These are phyloP conservation scores for Linaria vulgaris DNA, from an alignment of 257 asterid genomes.

Conservation along the genomic window DNA sequence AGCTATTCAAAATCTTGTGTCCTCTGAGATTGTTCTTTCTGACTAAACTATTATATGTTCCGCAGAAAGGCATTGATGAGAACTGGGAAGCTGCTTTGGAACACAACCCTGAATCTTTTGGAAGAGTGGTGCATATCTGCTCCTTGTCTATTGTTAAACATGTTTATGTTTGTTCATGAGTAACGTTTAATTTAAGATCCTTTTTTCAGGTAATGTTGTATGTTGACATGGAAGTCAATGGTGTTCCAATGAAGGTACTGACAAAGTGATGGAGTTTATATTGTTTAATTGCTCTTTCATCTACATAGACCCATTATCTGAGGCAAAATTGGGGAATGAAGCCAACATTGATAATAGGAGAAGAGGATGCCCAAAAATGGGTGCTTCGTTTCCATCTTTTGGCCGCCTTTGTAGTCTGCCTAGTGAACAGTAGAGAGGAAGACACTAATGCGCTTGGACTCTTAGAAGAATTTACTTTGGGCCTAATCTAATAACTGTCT, in stretches of 20 bases:
- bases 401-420: neutral
- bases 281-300: slow-evolving; percentile 14
- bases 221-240: slow-evolving; percentile 99
- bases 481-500: neutral
- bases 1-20: slow-evolving; percentile 4
- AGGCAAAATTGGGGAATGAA: slow-evolving; percentile 6
- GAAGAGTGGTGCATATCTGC: slow-evolving; percentile 73
- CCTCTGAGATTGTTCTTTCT: neutral
- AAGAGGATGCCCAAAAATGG: slow-evolving; percentile 4
- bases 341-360: slow-evolving; percentile 6
- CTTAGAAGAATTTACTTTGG: neutral
- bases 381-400: too few species aligned
- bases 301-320: slow-evolving; percentile 13
- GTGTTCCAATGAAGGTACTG: slow-evolving; percentile 86
- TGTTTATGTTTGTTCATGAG: neutral
- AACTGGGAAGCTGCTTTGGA: slow-evolving; percentile 98
- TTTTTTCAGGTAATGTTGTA: slow-evolving; percentile 84
- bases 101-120: slow-evolving; percentile 96
- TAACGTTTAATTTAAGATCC: slow-evolving; percentile 12
- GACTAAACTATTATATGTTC: slow-evolving; percentile 14
- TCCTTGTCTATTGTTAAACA: slow-evolving; percentile 10
- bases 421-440: neutral
- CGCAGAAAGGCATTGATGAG: slow-evolving; percentile 97
- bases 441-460: neutral
- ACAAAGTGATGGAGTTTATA: slow-evolving; percentile 19